phyloP scores from a whole-genome alignment of 306 rosid species.

The Acacia crassicarpa region DNA sequence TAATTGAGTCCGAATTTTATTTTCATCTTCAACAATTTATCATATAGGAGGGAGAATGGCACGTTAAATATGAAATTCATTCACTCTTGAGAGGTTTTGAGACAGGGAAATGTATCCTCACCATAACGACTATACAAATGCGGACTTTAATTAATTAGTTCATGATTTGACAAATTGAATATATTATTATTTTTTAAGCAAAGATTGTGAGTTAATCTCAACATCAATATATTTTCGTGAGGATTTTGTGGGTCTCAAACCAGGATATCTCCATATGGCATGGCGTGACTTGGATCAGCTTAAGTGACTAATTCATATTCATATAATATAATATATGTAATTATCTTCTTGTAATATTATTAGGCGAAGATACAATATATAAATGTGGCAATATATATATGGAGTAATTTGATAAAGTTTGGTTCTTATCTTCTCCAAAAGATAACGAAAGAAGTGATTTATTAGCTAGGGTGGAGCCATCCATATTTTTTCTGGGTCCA shows the following conservation, averaged over 20 bases:
- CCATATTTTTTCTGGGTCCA: not conserved
- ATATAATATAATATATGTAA: not conserved
- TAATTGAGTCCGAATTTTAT: not conserved
- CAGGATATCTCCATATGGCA: not conserved
- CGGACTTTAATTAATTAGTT: not conserved
- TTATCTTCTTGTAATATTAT: not conserved
- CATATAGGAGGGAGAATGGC: not conserved
- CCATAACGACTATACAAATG: not conserved
- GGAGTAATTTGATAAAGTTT: not conserved
- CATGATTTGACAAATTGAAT: slow-evolving; percentile 1
- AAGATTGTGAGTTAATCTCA: not conserved
- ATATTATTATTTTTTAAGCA: not conserved
- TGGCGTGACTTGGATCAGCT: not conserved
- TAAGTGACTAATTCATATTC: not conserved
- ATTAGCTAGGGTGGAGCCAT: not conserved
- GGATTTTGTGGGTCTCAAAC: slow-evolving; percentile 21
- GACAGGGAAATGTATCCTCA: not conserved
- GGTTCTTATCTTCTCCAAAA: not conserved
- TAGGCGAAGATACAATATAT: not conserved
- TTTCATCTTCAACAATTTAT: not conserved
- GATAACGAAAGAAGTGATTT: not conserved
- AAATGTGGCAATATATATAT: not conserved
- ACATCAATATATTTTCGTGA: slow-evolving; percentile 15
- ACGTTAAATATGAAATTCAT: not conserved
- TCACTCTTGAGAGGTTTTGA: not conserved